Evolutionary conservation across 345 rosid genomes (phyloP), one percentile per base, ranked within the genome.

Genomic region (Crucihimalaya himalaica): DNA sequence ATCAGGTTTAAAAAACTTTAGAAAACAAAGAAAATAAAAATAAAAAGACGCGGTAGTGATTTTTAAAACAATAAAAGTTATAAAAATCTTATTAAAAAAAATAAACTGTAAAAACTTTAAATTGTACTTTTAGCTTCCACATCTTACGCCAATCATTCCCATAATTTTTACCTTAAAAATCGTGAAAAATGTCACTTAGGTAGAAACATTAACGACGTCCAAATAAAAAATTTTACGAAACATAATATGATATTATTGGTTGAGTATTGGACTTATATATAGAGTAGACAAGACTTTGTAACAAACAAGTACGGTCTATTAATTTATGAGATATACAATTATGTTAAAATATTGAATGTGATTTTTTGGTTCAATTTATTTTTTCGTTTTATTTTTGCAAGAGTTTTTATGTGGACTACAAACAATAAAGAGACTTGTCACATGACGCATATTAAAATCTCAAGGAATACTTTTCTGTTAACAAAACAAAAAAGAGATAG

Each of bases 381-480:
- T 57, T 32, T 8, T 0, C 5, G 10, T 1, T 34, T 32, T 51
- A 8, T 37, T 14, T 43, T 35, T 47, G 28, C 54, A 66, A 74
- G 37, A 60, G 19, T 58, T 73, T 74, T 74, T 52, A 34, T 68
- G 68, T 75, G 79, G 74, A 45, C 73, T 34, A 12, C 50, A 60
- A 68, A 53, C 74, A 20, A 51, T 52, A 61, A 28, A 75, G 39
- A 21, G 78, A 74, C 72, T 60, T 28, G 67, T 48, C 79, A 52
- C 68, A 52, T 28, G 53, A 40, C 53, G 37, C 69, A 62, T 51
- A 60, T 68, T 43, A 54, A 66, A 48, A 15, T 6, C 37, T 19
- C 60, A 46, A 4, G 32, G 29, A 34, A 50, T 51, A 15, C 10
- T n/a, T 43, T 69, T 56, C 13, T 29, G 55, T 55, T 56, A 53